Conservation (phyloP, 2,329 filamentous ascomycete species). For the Sclerotinia trifoliorum region DNA sequence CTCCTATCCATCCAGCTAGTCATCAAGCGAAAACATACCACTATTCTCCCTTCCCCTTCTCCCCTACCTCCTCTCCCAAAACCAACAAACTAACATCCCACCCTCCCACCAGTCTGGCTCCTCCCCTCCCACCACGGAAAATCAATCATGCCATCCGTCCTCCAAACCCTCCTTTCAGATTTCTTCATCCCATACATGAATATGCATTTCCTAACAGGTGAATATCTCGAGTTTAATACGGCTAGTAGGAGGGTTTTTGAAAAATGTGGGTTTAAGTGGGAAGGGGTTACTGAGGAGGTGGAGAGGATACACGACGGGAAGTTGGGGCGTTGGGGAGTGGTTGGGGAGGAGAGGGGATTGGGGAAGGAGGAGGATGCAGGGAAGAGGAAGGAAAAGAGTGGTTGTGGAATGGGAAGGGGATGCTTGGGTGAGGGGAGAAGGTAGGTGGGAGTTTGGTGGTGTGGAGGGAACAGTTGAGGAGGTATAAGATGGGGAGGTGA, state of each 20-base stretch:
- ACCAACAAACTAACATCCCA: neutral
- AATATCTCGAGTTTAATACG: slow-evolving; percentile 20
- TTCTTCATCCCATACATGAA: slow-evolving; percentile 25
- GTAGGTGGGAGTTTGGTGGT: neutral
- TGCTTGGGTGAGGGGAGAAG: neutral
- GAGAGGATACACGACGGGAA: neutral
- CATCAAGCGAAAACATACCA: neutral
- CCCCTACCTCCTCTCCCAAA: neutral
- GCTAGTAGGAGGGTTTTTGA: slow-evolving; percentile 25
- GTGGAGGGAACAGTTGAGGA: neutral
- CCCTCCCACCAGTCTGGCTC: slow-evolving; percentile 18
- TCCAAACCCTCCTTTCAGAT: slow-evolving; percentile 17
- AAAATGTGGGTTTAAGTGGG: slow-evolving; percentile 25
- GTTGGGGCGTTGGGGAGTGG: neutral
- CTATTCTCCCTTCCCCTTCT: neutral
- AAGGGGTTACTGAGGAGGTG: neutral
- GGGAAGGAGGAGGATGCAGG: neutral
- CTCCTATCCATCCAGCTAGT: neutral
- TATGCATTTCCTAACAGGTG: neutral
- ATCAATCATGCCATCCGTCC: slow-evolving; percentile 22
- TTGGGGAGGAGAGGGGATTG: neutral
- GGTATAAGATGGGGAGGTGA: neutral
- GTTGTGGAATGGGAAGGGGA: neutral
- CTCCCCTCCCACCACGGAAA: slow-evolving; percentile 18
- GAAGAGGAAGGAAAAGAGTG: neutral